phyloP scores from a whole-genome alignment of 805 yeast genomes.

The Barnettozyma sp. region DNA sequence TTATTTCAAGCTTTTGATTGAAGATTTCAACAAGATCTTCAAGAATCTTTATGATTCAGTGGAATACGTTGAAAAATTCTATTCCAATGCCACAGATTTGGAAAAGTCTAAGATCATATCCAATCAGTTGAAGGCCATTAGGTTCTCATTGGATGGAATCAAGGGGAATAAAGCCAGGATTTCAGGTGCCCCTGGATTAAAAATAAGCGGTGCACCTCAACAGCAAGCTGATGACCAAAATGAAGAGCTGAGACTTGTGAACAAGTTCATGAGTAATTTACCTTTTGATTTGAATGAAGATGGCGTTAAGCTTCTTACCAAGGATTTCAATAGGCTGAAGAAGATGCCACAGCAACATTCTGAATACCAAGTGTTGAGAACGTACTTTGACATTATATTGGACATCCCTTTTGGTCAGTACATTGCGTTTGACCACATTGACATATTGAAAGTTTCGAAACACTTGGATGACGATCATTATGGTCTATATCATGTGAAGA shows the following conservation, averaged over 20 bases:
- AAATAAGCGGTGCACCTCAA: neutral
- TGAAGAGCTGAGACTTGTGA: constrained; percentile 32
- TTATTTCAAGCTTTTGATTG: constrained; percentile 28
- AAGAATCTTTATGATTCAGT: constrained; percentile 28
- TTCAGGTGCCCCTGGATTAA: neutral
- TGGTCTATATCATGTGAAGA: constrained; percentile 69
- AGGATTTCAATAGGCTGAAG: constrained; percentile 50
- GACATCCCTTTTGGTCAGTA: constrained; percentile 54
- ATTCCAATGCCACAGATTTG: constrained; percentile 41
- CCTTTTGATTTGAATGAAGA: constrained; percentile 31
- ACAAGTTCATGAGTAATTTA: constrained; percentile 25
- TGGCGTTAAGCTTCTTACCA: constrained; percentile 33
- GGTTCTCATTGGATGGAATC: constrained; percentile 42
- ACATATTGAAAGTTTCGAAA: constrained; percentile 45
- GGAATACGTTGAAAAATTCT: constrained; percentile 38
- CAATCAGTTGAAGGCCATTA: constrained; percentile 45
- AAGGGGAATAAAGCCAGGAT: constrained; percentile 23
- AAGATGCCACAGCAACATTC: constrained; percentile 47
- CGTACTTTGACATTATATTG: constrained; percentile 56
- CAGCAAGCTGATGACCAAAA: constrained; percentile 24
- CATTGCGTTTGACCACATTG: constrained; percentile 28
- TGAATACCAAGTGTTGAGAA: constrained; percentile 58
- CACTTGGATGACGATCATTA: constrained; percentile 70
- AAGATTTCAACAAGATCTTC: constrained; percentile 34
- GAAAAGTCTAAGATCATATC: constrained; percentile 52